A percentile compares a stretch with the other conserved stretches of the same genome.
Evolutionary conservation across 345 rosid species (phyloP).

Genomic region (Moricandia arvensis): DNA sequence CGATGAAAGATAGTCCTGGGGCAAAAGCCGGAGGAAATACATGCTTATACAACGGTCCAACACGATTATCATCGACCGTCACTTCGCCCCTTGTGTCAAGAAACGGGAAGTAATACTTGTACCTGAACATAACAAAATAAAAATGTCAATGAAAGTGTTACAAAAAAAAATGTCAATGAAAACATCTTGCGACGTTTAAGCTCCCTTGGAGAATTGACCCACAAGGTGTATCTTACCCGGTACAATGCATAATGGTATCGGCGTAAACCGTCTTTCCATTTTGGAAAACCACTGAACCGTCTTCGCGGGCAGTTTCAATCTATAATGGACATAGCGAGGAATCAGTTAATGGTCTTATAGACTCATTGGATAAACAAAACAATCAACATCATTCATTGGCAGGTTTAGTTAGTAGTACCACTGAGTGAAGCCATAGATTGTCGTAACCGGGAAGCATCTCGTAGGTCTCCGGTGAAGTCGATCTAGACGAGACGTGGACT

Average conservation of each 20-base stretch:
- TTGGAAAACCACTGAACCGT: conserved; percentile 61
- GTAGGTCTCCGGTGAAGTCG: conserved; percentile 50
- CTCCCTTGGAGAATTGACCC: background rate
- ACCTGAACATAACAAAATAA: conserved; percentile 42
- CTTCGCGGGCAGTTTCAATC: conserved; percentile 56
- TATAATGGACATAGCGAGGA: conserved; percentile 35
- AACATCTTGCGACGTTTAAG: background rate
- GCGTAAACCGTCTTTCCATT: conserved; percentile 56
- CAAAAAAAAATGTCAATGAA: background rate
- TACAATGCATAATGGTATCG: conserved; percentile 74
- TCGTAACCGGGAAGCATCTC: conserved; percentile 51
- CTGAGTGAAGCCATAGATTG: conserved; percentile 78
- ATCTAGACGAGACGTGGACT: conserved; percentile 73
- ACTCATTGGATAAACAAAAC: background rate
- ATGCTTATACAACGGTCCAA: conserved; percentile 81
- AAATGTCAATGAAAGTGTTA: too few relatives aligned
- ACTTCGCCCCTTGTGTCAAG: conserved; percentile 71
- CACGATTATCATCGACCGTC: conserved; percentile 73
- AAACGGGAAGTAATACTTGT: conserved; percentile 85
- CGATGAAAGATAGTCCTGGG: conserved; percentile 77
- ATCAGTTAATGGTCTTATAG: background rate
- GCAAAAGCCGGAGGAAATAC: conserved; percentile 74
- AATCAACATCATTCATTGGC: background rate
- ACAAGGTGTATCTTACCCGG: conserved; percentile 50
- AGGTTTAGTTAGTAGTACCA: conserved; percentile 51